Evolutionary conservation across 441 rosid genomes (phyloP).

Genomic region (Pelargonium fulgidum): DNA sequence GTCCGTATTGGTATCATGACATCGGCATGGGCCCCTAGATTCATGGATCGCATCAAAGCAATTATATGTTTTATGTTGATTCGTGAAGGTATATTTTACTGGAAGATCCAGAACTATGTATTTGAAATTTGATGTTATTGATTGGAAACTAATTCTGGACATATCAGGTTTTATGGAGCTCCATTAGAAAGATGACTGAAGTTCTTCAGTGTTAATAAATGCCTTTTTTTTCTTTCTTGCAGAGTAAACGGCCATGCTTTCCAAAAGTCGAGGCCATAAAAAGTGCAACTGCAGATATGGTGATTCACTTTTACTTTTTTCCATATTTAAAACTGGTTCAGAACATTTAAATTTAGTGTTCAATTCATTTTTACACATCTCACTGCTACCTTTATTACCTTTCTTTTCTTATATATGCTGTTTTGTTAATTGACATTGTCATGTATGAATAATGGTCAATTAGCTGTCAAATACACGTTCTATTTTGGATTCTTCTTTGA

Average conservation of each 20-base stretch:
- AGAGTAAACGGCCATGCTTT: constrained; percentile 75
- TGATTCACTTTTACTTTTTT: constrained; percentile 35
- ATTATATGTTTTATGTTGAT: neutral
- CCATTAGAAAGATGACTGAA: neutral
- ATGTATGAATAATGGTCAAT: neutral
- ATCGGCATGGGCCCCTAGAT: no score
- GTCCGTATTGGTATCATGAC: no score
- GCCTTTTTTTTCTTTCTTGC: constrained; percentile 25
- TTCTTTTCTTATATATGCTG: neutral
- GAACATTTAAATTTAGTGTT: no score
- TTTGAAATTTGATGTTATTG: neutral
- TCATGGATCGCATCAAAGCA: neutral
- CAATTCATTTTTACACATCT: no score
- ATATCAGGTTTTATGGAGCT: neutral
- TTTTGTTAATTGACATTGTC: neutral
- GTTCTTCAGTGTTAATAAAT: neutral
- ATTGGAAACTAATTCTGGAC: neutral
- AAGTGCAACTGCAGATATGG: constrained; percentile 86
- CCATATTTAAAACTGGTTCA: neutral
- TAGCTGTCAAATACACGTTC: neutral
- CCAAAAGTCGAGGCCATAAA: constrained; percentile 85
- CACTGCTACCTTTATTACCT: neutral
- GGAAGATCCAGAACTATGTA: neutral
- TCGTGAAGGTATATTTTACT: neutral
- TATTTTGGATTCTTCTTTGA: neutral